These are phyloP conservation scores for Xylariaceae sp. DNA, from an alignment of 2,329 filamentous ascomycete species.

Conservation along the genomic window DNA sequence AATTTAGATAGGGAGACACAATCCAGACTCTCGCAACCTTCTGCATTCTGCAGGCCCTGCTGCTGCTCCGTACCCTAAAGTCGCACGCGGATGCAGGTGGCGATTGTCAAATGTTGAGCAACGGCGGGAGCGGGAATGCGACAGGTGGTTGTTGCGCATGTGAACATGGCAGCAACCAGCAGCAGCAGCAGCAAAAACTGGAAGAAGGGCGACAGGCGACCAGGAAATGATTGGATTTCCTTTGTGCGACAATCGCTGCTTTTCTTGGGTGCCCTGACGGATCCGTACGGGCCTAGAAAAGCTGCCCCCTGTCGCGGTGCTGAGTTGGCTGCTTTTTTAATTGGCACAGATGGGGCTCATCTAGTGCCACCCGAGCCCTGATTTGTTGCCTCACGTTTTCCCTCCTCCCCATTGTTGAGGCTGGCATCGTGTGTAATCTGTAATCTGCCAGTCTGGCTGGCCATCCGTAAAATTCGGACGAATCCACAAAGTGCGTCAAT, in stretches of 20 bases:
- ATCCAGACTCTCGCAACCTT: slow-evolving; percentile 23
- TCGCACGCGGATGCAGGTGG: slow-evolving; percentile 19
- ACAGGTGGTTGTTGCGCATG: not conserved
- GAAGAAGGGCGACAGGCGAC: slow-evolving; percentile 11
- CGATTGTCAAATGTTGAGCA: slow-evolving; percentile 20
- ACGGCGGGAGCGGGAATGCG: slow-evolving; percentile 19
- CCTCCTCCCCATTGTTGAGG: slow-evolving; percentile 25
- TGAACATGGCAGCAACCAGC: too few species aligned
- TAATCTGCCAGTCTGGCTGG: too few species aligned
- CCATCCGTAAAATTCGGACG: not conserved
- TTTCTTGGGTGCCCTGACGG: slow-evolving; percentile 8
- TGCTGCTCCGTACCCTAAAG: too few species aligned
- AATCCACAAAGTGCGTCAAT: not conserved
- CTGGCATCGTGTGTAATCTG: slow-evolving; percentile 2
- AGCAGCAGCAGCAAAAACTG: too few species aligned
- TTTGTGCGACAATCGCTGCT: slow-evolving; percentile 22
- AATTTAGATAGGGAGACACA: not conserved
- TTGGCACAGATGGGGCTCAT: slow-evolving; percentile 15
- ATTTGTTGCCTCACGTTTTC: slow-evolving; percentile 29
- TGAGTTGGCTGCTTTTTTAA: slow-evolving; percentile 15
- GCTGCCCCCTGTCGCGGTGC: slow-evolving; percentile 1
- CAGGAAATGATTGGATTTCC: slow-evolving; percentile 21
- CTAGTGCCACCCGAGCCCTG: slow-evolving; percentile 17
- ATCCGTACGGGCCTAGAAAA: not conserved
- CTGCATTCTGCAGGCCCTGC: slow-evolving; percentile 6